Evolutionary conservation across 495 filamentous ascomycete species (phyloP).

Genomic region (Aspergillus panamensis): DNA sequence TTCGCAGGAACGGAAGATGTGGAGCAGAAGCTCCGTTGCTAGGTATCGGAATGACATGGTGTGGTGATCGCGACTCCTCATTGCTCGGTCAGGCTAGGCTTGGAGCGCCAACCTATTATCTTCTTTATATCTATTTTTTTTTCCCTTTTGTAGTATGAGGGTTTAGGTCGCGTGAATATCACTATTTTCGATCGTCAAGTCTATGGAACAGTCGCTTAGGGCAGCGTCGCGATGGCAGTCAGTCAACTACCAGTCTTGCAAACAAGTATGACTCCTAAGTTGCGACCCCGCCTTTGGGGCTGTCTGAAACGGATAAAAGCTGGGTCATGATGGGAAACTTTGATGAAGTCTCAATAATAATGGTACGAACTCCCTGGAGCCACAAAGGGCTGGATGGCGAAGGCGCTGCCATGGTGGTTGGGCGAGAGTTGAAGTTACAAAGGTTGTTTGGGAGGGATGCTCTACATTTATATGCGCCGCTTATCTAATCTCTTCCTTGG

Average conservation of each 20-base stretch:
- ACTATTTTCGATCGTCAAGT: conserved; percentile 10
- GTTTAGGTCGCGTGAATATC: neutral
- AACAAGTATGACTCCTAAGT: conserved; percentile 37
- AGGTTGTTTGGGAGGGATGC: too few species aligned
- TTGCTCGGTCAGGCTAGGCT: too few species aligned
- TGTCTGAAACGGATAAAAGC: conserved; percentile 45
- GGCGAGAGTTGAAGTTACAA: neutral
- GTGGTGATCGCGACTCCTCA: conserved; percentile 5
- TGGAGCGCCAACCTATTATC: conserved; percentile 6
- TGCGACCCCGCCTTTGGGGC: conserved; percentile 73
- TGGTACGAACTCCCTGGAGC: conserved; percentile 21
- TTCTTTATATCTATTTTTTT: neutral
- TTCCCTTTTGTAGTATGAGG: neutral
- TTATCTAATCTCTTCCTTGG: conserved; percentile 23
- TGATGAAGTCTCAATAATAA: conserved; percentile 23
- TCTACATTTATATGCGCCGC: conserved; percentile 5
- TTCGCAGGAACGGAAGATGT: conserved; percentile 55
- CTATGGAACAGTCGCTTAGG: neutral
- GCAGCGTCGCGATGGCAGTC: conserved; percentile 35
- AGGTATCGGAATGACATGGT: conserved; percentile 50
- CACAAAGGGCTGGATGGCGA: conserved; percentile 31
- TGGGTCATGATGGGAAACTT: conserved; percentile 26
- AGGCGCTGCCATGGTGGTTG: conserved; percentile 29
- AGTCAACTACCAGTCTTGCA: conserved; percentile 28
- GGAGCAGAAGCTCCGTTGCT: conserved; percentile 59